Evolutionary conservation across 1,284 basidiomycete species (phyloP).

Genomic region (Boletus hoseneyae): DNA sequence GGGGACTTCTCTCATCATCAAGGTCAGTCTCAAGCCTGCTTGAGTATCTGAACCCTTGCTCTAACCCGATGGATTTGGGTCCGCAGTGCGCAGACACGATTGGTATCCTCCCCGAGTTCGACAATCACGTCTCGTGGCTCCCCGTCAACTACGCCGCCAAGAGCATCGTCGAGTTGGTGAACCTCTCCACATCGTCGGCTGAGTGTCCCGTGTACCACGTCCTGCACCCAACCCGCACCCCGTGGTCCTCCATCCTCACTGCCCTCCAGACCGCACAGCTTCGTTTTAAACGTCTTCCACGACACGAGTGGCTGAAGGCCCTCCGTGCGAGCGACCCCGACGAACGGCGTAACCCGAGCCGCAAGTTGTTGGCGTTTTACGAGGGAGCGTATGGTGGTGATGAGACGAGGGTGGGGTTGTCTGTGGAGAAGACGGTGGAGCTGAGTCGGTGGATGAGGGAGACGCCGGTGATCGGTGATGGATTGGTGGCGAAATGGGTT

Average conservation of each 20-base stretch:
- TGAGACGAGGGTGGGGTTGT: constrained; percentile 2
- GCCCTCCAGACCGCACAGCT: constrained; percentile 41
- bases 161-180: too few species aligned
- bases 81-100: too few species aligned
- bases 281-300: constrained; percentile 42
- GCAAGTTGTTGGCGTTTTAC: constrained; percentile 46
- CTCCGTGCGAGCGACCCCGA: constrained; percentile 42
- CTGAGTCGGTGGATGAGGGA: too few species aligned
- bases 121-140: too few species aligned
- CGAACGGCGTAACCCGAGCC: constrained; percentile 44
- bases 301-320: constrained; percentile 12
- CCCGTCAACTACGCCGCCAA: too few species aligned
- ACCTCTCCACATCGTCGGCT: background rate
- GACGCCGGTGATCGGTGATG: background rate
- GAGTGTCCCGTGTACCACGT: constrained; percentile 45
- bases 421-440: too few species aligned
- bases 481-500: constrained; percentile 38
- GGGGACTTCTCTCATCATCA: constrained; percentile 40
- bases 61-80: too few species aligned
- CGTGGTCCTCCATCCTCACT: constrained; percentile 44
- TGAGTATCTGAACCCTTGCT: too few species aligned
- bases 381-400: constrained; percentile 31
- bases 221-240: constrained; percentile 39
- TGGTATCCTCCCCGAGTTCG: too few species aligned
- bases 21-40: constrained; percentile 19